Base-by-base conservation (phyloP, 108 stramenopile genomes). In the Pseudonitzschia multiseries region DNA sequence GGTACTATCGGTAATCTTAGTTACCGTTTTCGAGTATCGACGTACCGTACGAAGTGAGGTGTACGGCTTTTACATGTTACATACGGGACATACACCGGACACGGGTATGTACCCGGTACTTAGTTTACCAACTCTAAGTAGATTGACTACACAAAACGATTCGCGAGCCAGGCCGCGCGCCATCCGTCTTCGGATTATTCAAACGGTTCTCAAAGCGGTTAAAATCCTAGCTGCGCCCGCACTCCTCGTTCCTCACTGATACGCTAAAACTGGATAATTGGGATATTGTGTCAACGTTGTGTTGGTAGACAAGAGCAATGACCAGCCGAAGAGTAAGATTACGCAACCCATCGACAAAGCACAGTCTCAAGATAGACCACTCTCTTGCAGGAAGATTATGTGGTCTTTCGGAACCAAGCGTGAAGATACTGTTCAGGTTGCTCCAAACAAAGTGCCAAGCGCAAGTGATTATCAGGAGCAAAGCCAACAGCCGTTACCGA, bases 331-430 rank as follows among this genome's bases (percentile, higher is more conserved):
- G 46, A 48, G 17, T 2, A 10, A 5, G 2, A 2, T 2, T 36
- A 6, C 6, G 36, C 36, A 5, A 36, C 4, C 2, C 36, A 5
- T 36, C 4, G 36, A 36, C 36, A 36, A 36, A 36, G 6, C 36
- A 36, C 36, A 5, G 36, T 36, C 36, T 36, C 4, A 36, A 36
- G 36, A 36, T 6, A 36, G 4, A 36, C 36, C 36, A 5, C 36
- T 36, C 36, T 36, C 36, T 6, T 5, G 6, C 4, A 36, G 36
- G 36, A 36, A 36, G 36, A 48, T 10, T n/a, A 59, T 59, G 57
- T 59, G 21, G 24, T 59, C 57, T 6, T 59, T 59, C 26, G 21
- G 21, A 59, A 59, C 14, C 29, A 59, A 59, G 29, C 57, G 57
- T 12, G 57, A 59, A n/a, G 57, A 59, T 22, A 14, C 18, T 48